Percentiles rank a stretch among this genome's conserved stretches.
These are phyloP conservation scores for Eurotiales sp. DNA, from an alignment of 2,329 filamentous ascomycete species.

Conservation along the genomic window DNA sequence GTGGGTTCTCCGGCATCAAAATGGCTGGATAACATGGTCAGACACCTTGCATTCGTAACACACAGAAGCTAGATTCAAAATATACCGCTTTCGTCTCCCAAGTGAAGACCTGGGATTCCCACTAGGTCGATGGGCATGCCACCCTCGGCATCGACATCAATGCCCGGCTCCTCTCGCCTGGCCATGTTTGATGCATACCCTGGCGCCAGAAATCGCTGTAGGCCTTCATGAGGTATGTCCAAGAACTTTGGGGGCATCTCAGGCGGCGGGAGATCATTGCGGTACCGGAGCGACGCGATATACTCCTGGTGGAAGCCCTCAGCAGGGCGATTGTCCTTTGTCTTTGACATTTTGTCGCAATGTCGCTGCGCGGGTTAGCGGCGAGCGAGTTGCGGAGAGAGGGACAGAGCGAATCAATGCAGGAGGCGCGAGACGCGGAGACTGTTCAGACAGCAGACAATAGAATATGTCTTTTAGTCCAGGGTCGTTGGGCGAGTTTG, in stretches of 20 bases:
- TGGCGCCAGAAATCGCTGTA: slow-evolving; percentile 85
- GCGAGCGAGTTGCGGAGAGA: background rate
- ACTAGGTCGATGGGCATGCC: slow-evolving; percentile 96
- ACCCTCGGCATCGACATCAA: slow-evolving; percentile 94
- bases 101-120: slow-evolving; percentile 89
- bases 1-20: slow-evolving; percentile 68
- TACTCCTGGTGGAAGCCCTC: slow-evolving; percentile 80
- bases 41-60: slow-evolving; percentile 15
- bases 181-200: slow-evolving; percentile 85
- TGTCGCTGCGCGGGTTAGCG: background rate
- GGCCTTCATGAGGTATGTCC: slow-evolving; percentile 90
- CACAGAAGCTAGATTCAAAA: background rate
- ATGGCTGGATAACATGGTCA: slow-evolving; percentile 58
- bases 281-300: slow-evolving; percentile 91
- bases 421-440: background rate
- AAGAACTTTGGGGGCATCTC: slow-evolving; percentile 94
- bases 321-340: slow-evolving; percentile 36
- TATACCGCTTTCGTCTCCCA: slow-evolving; percentile 89
- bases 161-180: slow-evolving; percentile 88
- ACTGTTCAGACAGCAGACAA: no score
- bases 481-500: background rate
- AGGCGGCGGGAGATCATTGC: slow-evolving; percentile 90
- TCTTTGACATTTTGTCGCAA: slow-evolving; percentile 33
- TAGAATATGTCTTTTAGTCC: no score
- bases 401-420: background rate